Evolutionary conservation across 148 eudicot species (phyloP).

Genomic region (Euryodendron excelsum): DNA sequence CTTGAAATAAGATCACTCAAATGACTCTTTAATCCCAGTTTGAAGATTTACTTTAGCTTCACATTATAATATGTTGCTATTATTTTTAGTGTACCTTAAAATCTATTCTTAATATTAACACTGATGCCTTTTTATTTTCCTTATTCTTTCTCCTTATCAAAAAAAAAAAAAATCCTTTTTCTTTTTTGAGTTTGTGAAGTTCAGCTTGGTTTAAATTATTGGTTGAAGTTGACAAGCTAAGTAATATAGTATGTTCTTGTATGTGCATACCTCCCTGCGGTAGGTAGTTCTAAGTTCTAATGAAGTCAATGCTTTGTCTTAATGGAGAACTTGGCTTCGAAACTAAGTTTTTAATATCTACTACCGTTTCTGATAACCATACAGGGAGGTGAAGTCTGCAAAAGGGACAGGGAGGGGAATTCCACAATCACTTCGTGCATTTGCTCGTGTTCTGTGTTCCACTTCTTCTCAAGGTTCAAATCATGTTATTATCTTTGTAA

Average conservation of each 20-base stretch:
- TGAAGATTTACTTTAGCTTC: no score
- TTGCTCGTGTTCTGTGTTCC: conserved; percentile 66
- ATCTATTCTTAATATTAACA: not conserved
- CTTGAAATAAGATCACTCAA: no score
- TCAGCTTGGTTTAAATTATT: not conserved
- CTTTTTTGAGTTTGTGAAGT: not conserved
- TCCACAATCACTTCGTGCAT: conserved; percentile 84
- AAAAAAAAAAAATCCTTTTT: no score
- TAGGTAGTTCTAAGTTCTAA: not conserved
- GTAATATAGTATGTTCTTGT: not conserved
- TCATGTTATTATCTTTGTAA: not conserved
- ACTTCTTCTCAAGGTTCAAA: conserved; percentile 60
- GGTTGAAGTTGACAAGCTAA: not conserved
- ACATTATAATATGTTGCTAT: no score
- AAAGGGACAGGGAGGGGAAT: conserved; percentile 76
- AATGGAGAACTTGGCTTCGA: not conserved
- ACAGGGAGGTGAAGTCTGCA: conserved; percentile 57
- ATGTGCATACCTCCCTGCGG: not conserved
- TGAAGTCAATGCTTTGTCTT: not conserved
- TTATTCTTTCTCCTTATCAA: no score
- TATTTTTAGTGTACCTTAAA: not conserved
- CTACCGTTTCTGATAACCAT: not conserved
- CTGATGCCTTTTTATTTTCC: not conserved
- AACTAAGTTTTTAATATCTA: not conserved
- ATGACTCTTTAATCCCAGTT: no score